Evolutionary conservation across 352 stramenopile species (phyloP), one percentile per base, ranked within the genome.

Genomic region (Globisporangium cederbergense): DNA sequence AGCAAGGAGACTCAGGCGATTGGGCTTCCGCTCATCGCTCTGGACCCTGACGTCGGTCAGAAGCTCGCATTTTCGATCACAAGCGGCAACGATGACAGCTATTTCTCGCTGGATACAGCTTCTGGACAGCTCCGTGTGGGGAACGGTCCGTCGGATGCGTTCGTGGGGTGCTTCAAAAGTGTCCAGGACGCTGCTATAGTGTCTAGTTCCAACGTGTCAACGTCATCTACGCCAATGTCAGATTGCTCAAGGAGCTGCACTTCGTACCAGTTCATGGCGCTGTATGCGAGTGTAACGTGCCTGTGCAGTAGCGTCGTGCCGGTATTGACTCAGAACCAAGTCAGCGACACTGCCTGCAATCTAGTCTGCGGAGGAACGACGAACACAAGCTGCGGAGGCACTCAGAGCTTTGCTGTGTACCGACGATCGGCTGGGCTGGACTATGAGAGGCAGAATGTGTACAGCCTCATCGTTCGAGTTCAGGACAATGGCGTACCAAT

Each of bases 181-280:
- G 20, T 64, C 16, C 30, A 49, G n/a, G 58, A 56, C 6, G 32
- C 20, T 9, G 20, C 22, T 16, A 46, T 64, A n/a, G 34, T 28
- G 7, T 45, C 28, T 2, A 38, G 10, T 34, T 14, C 7, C 2
- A 38, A 64, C 22, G n/a, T 64, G 13, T 55, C 58, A 36, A 6
- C 49, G 9, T 45, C 32, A 22, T 14, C 46, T 4, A 20, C 46
- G 5, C 58, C 58, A 11, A 43, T 53, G 46, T 16, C 45, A 25
- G 30, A 43, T 3, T 77, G 71, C 57, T 68, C 64, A 11, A 32
- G 54, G 7, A 42, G 36, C 13, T 77, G 71, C 9, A 28, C 51
- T 36, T 51, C 56, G 14, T 65, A 18, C 8, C 71, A 75, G 60
- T 71, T 69, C 25, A 75, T 75, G 71, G 51, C 47, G n/a, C 34